phyloP scores from a whole-genome alignment of 176 grass and related monocot species.

The Carex scoparia region DNA sequence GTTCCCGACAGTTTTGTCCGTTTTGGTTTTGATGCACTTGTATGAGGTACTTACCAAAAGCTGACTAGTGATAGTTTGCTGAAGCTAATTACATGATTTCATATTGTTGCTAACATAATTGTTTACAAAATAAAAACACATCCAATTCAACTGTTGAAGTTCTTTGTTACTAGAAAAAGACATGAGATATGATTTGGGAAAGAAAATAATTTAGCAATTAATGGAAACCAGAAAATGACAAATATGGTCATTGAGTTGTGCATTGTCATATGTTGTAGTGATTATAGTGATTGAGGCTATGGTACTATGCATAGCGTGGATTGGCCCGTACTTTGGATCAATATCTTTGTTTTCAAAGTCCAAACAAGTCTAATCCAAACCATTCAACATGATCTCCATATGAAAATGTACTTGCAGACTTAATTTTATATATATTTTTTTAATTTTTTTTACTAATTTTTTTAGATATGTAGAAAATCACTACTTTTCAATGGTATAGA shows the following conservation, averaged over 20 bases:
- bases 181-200: background rate
- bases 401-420: too few relatives aligned
- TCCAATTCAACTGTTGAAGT: background rate
- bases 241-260: background rate
- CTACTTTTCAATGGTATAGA: too few relatives aligned
- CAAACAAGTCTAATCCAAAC: too few relatives aligned
- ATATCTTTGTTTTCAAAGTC: too few relatives aligned
- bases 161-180: background rate
- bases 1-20: conserved; percentile 7
- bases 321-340: too few relatives aligned
- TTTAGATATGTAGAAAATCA: too few relatives aligned
- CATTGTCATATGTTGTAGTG: background rate
- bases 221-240: background rate
- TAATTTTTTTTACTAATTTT: too few relatives aligned
- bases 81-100: background rate
- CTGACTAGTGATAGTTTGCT: background rate
- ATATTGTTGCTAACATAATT: background rate
- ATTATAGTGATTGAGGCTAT: background rate
- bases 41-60: conserved; percentile 12
- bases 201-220: background rate
- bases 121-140: background rate
- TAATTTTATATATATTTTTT: too few relatives aligned
- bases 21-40: conserved; percentile 8
- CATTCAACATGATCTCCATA: too few relatives aligned
- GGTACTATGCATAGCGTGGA: too few relatives aligned